Evolutionary conservation across 2,329 filamentous ascomycete genomes (phyloP), one percentile per base, ranked within the genome.

Genomic region (Neofusicoccum sp.): DNA sequence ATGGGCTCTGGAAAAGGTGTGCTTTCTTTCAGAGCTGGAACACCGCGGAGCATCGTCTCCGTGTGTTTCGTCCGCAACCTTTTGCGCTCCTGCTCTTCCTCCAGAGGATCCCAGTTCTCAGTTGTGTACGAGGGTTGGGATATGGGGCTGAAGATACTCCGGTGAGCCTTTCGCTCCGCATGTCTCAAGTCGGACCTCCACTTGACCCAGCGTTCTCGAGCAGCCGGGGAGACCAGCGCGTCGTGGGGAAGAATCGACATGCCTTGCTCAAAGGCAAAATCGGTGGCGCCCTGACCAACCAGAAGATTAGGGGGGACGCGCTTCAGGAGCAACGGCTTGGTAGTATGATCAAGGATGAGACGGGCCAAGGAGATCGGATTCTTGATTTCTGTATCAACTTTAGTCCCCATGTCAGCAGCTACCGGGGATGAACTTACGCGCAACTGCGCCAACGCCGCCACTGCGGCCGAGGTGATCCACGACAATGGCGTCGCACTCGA

Each of bases 401-500:
- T 53, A 71, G 64, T 61, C 53, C 47, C 43, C 31, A 26, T 33
- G 36, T 34, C 8, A 4, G 36, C 38, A 14, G n/a, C 20, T 16
- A 20, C 41, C n/a, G 36, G 45, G 14, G 45, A 11, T 12, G n/a
- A 20, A 82, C 91, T 73, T 79, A 97, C 93, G 89, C 63, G 91
- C 85, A 44, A 95, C 91, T 44, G 95, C 93, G 66, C 95, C 96
- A 66, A 91, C 96, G 43, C 92, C 95, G 66, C 95, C 95, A 73
- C 93, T 98, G 65, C 92, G 87, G 43, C 96, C 95, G 54, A 88
- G 80, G 72, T 98, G 90, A 70, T 99, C 93, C 41, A 99, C 89
- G 58, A 99, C 85, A 0, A 91, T 93, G 60, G 95, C 95, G 79
- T 99, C 95, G 67, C 93, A 96, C 74, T 99, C 95, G 11, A 98